A percentile compares a stretch with the other conserved stretches of the same genome.
Conservation (phyloP, 192 early-diverging fungal species). For the Mortierella alpina region DNA sequence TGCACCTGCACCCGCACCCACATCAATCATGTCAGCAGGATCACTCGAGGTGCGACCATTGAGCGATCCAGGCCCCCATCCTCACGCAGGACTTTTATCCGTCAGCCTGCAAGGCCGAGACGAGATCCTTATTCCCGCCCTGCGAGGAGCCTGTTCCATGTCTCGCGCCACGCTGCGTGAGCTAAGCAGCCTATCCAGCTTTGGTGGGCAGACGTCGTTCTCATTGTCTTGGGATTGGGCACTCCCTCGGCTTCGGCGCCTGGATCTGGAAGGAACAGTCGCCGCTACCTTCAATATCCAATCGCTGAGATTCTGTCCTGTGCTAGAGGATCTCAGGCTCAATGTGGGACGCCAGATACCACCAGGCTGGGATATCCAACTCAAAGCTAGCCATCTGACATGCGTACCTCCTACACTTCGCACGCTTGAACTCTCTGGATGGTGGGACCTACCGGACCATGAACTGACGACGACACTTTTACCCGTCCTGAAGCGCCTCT, state of each 20-base stretch:
- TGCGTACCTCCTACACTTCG: neutral
- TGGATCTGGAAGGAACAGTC: slow-evolving; percentile 26
- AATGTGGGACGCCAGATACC: slow-evolving; percentile 19
- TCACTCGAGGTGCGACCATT: neutral
- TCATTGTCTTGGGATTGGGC: slow-evolving; percentile 1
- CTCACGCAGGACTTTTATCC: neutral
- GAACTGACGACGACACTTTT: neutral
- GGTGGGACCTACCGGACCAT: slow-evolving; percentile 1
- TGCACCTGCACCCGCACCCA: neutral
- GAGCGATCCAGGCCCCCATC: neutral
- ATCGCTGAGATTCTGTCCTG: slow-evolving; percentile 5
- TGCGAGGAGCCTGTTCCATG: neutral
- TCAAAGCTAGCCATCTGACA: slow-evolving; percentile 5
- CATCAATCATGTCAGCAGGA: neutral
- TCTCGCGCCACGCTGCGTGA: slow-evolving; percentile 6
- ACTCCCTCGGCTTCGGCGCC: slow-evolving; percentile 7
- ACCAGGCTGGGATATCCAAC: neutral
- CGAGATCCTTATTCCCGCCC: slow-evolving; percentile 5
- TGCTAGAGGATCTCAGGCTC: slow-evolving; percentile 7
- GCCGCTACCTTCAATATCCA: slow-evolving; percentile 15
- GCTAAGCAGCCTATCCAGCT: neutral
- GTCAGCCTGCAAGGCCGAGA: slow-evolving; percentile 12
- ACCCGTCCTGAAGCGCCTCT: slow-evolving; percentile 6
- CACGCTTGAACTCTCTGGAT: slow-evolving; percentile 6
- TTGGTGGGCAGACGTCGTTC: neutral